Base-by-base conservation (phyloP, 768 basidiomycete genomes). In the Boletus eberwhitei region DNA sequence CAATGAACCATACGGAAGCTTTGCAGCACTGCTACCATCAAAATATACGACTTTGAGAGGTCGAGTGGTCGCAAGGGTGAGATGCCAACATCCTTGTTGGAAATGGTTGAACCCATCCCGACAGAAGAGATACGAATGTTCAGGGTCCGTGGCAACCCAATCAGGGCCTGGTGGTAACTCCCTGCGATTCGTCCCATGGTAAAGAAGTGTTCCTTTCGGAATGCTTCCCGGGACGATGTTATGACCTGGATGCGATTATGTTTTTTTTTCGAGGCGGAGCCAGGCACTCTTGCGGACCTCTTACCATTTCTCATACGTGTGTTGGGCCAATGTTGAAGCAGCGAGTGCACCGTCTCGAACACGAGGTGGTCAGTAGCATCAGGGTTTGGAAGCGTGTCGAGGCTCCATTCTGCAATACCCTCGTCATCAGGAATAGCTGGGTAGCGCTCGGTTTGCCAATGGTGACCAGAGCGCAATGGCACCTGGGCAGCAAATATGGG, bases 11-110 rank as follows among this genome's bases (percentile, higher is more conserved):
- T 62, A 63, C 12, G 48, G 21, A 64, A 78, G 66, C 49, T 79
- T 80, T 1, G 72, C 74, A 0, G 76, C 79, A 49, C 79, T 79
- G 41, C 66, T 77, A 0, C 81, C 81, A 46, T 83, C 81, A 40
- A 82, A 82, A 56, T 82, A 81, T 8, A 82, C 53, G 4, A 82
- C 62, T 38, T 75, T 77, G 35, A 82, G 61, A 1, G 77, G 63
- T 16, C 67, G 60, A 29, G 60, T 65, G 16, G 59, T 41, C 6
- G 46, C 60, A 5, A 64, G 48, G 2, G 64, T 59, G 19, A 65
- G 31, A 16, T 53, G 53, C 60, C 64, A 59, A 5, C 63, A 65
- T 31, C 24, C 56, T 41, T 49, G 5, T 29, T 40, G 45, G 13
- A 8, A 4, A 29, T 5, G 7, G 16, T 0, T 8, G 11, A 4